Conservation (phyloP, 805 yeast species). For the Peterozyma toletana region DNA sequence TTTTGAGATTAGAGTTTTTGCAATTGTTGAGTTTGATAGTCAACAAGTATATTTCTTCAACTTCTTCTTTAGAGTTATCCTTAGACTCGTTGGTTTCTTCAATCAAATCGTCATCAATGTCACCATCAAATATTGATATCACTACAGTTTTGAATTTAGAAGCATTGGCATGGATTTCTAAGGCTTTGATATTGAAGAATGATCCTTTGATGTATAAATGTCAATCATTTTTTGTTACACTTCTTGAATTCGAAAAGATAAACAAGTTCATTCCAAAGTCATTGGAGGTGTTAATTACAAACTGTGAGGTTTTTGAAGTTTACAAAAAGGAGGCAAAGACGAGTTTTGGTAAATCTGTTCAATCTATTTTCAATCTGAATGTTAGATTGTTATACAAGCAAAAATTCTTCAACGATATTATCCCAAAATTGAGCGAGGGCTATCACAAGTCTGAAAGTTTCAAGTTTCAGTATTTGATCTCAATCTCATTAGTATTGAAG, state of each 20-base stretch:
- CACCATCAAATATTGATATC: no score
- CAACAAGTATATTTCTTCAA: slow-evolving; percentile 43
- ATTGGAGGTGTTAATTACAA: slow-evolving; percentile 61
- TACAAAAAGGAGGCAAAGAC: slow-evolving; percentile 19
- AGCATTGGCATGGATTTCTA: slow-evolving; percentile 59
- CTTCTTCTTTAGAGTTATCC: slow-evolving; percentile 6
- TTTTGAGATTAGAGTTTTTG: slow-evolving; percentile 45
- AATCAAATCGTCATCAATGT: background rate
- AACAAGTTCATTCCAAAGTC: slow-evolving; percentile 42
- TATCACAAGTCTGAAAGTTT: slow-evolving; percentile 22
- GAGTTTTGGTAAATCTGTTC: slow-evolving; percentile 14
- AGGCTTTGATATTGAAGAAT: slow-evolving; percentile 58
- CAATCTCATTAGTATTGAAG: slow-evolving; percentile 61
- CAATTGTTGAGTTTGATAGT: slow-evolving; percentile 46
- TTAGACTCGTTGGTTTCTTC: slow-evolving; percentile 4
- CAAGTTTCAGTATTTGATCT: slow-evolving; percentile 50
- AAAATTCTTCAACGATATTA: slow-evolving; percentile 54
- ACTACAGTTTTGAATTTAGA: slow-evolving; percentile 33
- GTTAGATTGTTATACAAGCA: slow-evolving; percentile 74
- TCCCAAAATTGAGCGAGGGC: slow-evolving; percentile 47
- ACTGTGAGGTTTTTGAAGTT: slow-evolving; percentile 50
- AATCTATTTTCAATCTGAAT: slow-evolving; percentile 41
- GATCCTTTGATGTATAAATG: slow-evolving; percentile 30
- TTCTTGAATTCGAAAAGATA: slow-evolving; percentile 23
- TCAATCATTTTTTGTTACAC: slow-evolving; percentile 25